Evolutionary conservation across 2,329 filamentous ascomycete species (phyloP), one percentile per base, ranked within the genome.

Genomic region (Monosporascus sp.): DNA sequence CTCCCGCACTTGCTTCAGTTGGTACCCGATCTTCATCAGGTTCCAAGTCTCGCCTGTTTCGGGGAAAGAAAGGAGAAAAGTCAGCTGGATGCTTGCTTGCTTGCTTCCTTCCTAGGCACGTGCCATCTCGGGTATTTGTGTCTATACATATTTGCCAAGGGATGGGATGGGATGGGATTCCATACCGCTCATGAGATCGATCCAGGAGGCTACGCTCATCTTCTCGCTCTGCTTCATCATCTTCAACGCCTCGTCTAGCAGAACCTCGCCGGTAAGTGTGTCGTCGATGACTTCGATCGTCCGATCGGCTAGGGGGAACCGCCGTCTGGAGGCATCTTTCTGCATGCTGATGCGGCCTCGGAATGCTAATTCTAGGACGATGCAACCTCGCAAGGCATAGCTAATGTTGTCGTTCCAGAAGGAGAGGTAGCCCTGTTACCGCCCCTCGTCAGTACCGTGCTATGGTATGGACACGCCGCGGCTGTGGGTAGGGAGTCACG

Each of bases 371-470:
- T 99, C 94, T 72, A 97, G 90, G 62, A 99, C 94, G 70, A 99
- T 99, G 75, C 94, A 99, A 68, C 94, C 94, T 70, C 94, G 87
- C 58, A 99, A 81, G 60, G 94, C 94, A 72, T 99, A 99, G 55
- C 92, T 97, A 68, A 99, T 99, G 76, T 99, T 99, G 75, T 99
- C 94, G 75, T 99, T 99, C 94, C 94, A 99, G 75, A 99, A 99
- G 31, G 93, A 97, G 58, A 99, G 85, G 70, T 99, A 97, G 60
- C 94, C 94, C 91, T 96, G 68, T 48, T 52, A 31, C 18, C 39
- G 48, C 59, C 48, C 48, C 55, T 56, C 47, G 44, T 63, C 53
- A 61, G 58, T 46, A 55, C 22, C 17, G 15, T 22, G 18, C 22
- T 47, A 6, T 46, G 24, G 27, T 31, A 11, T 5, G 31, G 31